phyloP scores from a whole-genome alignment of 1,139 yeast genomes.

The Pichia sp. region DNA sequence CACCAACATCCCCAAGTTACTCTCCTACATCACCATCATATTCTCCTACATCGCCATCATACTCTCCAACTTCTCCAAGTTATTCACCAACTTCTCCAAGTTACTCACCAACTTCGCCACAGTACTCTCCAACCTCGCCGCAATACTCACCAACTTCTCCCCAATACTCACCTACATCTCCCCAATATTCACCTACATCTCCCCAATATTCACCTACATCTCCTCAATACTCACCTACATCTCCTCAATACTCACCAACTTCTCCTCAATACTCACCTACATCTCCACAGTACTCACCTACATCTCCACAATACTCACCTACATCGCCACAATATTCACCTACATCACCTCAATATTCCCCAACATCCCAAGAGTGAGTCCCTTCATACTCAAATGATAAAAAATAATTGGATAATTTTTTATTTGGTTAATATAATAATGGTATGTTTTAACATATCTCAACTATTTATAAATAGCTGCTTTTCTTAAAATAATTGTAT shows the following conservation, averaged over 20 bases:
- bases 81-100: slow-evolving; percentile 68
- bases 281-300: slow-evolving; percentile 46
- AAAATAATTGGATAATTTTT: slow-evolving; percentile 4
- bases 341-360: slow-evolving; percentile 40
- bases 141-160: slow-evolving; percentile 66
- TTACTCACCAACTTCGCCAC: slow-evolving; percentile 69
- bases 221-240: slow-evolving; percentile 60
- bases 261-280: slow-evolving; percentile 47
- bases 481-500: slow-evolving; percentile 14
- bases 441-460: neutral
- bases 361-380: too few species aligned
- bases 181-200: slow-evolving; percentile 52
- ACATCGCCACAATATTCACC: slow-evolving; percentile 60
- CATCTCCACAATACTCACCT: slow-evolving; percentile 58
- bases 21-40: slow-evolving; percentile 69
- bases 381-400: slow-evolving; percentile 25
- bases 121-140: slow-evolving; percentile 69
- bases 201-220: slow-evolving; percentile 57
- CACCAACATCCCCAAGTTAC: slow-evolving; percentile 52
- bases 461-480: slow-evolving; percentile 9
- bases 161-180: slow-evolving; percentile 52
- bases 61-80: slow-evolving; percentile 57
- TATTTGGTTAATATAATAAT: neutral
- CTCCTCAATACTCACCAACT: slow-evolving; percentile 48
- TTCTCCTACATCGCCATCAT: slow-evolving; percentile 70